Evolutionary conservation across 371 early-diverging fungal genomes (phyloP), one percentile per base, ranked within the genome.

Genomic region (Apophysomyces ossiformis): DNA sequence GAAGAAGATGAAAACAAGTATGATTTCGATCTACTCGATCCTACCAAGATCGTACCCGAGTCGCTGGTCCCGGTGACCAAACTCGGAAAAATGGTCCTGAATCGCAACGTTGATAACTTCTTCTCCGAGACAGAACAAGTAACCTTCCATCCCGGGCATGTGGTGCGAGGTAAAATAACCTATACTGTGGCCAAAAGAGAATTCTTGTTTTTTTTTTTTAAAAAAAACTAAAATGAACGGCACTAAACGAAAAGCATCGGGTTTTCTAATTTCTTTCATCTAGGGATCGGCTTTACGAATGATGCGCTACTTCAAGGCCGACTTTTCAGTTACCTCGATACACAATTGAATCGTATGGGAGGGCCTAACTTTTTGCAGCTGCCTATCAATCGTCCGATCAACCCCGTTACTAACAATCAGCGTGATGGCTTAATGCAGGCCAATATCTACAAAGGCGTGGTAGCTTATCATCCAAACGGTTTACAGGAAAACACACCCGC

Each of bases 231-330:
- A 0, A 59, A 37, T 12, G 12, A 59, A 59, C 2, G 32, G n/a
- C 16, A 59, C 18, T 21, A 26, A 59, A 59, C 13, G 37, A 58
- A 6, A n/a, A 26, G 1, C 1, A 41, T 41, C 13, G 41, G 11
- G 11, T 41, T 41, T 8, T 0, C 1, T 2, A 11, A 41, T 41
- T 41, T 5, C 1, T 43, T 45, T 39, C 36, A 11, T 8, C 9
- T 61, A 35, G 63, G 36, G 8, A 81, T 87, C 60, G 83, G 76
- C 1, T 70, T 82, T 16, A 74, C 81, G 8, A 61, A 81, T 65
- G 87, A 87, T 66, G 75, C 79, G 4, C 65, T 87, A n/a, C 70
- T 87, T n/a, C 85, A 85, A 60, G 83, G 82, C 4, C 83, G 87
- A 47, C 43, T 83, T 21, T 84, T 83, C 60, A 74, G 75, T 37